phyloP scores from a whole-genome alignment of 2,329 filamentous ascomycete genomes.

The Biscogniauxia mediterranea region DNA sequence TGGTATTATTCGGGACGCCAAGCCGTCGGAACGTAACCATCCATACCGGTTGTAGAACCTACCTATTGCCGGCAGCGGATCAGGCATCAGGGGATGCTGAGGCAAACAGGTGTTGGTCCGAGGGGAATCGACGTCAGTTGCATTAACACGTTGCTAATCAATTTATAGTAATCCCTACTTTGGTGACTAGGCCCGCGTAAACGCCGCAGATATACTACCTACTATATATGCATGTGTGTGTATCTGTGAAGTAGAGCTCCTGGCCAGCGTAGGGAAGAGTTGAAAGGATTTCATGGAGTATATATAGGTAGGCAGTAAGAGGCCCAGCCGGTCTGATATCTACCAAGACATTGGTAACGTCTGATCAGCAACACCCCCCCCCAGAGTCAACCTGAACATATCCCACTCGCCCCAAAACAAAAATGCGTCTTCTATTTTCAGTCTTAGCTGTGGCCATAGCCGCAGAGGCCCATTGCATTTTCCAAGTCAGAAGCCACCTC shows the following conservation, averaged over 20 bases:
- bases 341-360: not conserved
- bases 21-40: not conserved
- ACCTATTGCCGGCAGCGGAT: not conserved
- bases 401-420: not conserved
- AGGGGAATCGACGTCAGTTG: not conserved
- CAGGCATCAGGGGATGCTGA: not conserved
- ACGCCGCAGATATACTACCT: not conserved
- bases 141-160: not conserved
- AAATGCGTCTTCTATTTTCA: conserved; percentile 1
- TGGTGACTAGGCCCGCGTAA: not conserved
- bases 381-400: not conserved
- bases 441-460: conserved; percentile 1
- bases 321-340: not conserved
- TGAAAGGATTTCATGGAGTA: not conserved
- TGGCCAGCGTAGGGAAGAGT: not conserved
- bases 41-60: not conserved
- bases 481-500: not conserved
- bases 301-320: not conserved
- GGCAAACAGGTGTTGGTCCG: not conserved
- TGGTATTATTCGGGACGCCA: not conserved
- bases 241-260: not conserved
- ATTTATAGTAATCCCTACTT: not conserved
- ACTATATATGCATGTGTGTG: not conserved
- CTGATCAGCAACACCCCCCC: not conserved
- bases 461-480: conserved; percentile 4